Evolutionary conservation across 2,329 filamentous ascomycete species (phyloP), one percentile per base, ranked within the genome.

Genomic region (Arthrobotrys iridis): DNA sequence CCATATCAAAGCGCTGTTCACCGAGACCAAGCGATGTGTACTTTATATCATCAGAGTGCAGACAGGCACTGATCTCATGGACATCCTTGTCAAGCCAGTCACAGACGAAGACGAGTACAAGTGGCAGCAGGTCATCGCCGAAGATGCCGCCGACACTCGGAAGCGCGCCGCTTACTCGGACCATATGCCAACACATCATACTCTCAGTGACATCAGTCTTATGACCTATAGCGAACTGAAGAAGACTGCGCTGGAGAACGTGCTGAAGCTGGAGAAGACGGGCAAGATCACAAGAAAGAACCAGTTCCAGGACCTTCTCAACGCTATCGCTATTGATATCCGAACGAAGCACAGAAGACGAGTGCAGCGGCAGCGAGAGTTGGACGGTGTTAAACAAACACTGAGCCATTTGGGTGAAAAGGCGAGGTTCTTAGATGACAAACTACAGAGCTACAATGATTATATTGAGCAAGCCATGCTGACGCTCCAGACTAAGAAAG

Each of bases 391-490:
- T 20, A 87, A 90, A 26, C 85, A 91, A 70, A 95, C 92, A 0
- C 85, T 95, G 13, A 83, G 86, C 45, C 92, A 93, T 77, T 84
- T 96, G 76, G 89, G 92, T 82, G 89, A 93, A 79, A 95, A 99
- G 84, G 93, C 94, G 37, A 88, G 89, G 78, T 99, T 96, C 83
- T 87, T 99, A 7, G 95, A 99, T 81, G 91, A 93, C 79, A 95
- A 99, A 83, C 88, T 96, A 75, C 97, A 97, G 86, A 95, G 90
- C 78, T 99, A 99, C 84, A 97, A 99, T 81, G 93, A 99, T 84
- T 99, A 99, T 83, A 97, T 99, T 80, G 96, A 99, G 84, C 93
- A 97, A 82, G 94, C 95, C 55, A 97, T 99, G 92, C 87, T 93
- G 74, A 99, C 96, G 3, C 86, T 99, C 71, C 95, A 98, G 82